Base-by-base conservation (phyloP, 345 rosid genomes). In the Erysimum cheiranthoides region DNA sequence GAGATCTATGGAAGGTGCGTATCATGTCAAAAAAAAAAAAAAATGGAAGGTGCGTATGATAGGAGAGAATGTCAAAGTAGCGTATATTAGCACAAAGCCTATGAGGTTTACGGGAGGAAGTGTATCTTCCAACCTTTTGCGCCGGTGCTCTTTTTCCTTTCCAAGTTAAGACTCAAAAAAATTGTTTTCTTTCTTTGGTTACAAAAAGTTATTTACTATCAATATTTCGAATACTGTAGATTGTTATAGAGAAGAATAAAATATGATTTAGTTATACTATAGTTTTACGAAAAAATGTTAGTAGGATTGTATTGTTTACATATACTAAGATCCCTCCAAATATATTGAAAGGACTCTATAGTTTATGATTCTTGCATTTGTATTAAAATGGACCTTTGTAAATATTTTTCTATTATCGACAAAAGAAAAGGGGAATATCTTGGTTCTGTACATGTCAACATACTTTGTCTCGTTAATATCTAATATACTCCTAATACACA, bases 1-100 rank as follows among this genome's bases (percentile, higher is more conserved):
- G 70, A 73, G 63, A 71, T 64, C 21, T 49, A 42, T 49, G 36
- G 61, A 58, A 35, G 62, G 74, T 40, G 70, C 57, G 70, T 80
- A 61, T 70, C 25, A 21, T 21, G 25, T 21, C 25, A 21, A 21
- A 21, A 21, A 21, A 21, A 21, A 21, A 21, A 21, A 21, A 21
- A 21, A 45, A 42, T 49, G 36, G 61, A 58, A 35, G 62, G 74
- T 40, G 70, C 57, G 70, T 80, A 61, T 70, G 47, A 51, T 73
- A 73, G 27, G 18, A 39, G 42, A 69, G 68, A 76, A 79, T 80
- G 86, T 79, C 71, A 65, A 66, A 69, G 61, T 18, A 78, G 92
- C 80, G 89, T 81, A 86, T 81, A 73, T 73, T 80, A 86, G 90
- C 85, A 84, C 76, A 80, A 73, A 85, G 77, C 65, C 10, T 32